phyloP scores from a whole-genome alignment of 2,329 filamentous ascomycete genomes.

The Endothia cerciana region DNA sequence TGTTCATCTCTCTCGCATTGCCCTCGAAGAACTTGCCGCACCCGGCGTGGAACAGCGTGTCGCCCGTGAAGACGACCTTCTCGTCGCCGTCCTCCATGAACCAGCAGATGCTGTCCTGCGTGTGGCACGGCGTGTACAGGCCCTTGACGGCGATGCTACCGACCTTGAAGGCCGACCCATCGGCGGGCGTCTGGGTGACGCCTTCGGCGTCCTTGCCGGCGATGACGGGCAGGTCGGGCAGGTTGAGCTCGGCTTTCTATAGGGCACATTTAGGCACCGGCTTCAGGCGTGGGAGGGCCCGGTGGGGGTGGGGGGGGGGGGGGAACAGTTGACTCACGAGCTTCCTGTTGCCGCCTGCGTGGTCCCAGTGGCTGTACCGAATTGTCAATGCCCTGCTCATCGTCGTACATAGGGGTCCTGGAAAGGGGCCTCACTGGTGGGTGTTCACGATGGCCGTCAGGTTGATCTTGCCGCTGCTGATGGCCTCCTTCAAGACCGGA shows the following conservation, averaged over 20 bases:
- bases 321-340: constrained; percentile 62
- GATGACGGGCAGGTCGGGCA: constrained; percentile 72
- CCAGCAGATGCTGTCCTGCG: constrained; percentile 97
- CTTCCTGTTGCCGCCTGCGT: constrained; percentile 87
- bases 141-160: constrained; percentile 83
- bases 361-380: constrained; percentile 80
- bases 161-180: constrained; percentile 80
- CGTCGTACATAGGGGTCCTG: neutral
- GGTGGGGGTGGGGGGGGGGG: too few species aligned
- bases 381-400: constrained; percentile 10
- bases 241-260: constrained; percentile 51
- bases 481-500: constrained; percentile 72
- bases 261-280: neutral
- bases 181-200: constrained; percentile 75
- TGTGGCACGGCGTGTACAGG: constrained; percentile 96
- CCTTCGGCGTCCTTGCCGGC: constrained; percentile 85
- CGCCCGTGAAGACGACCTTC: constrained; percentile 89
- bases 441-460: constrained; percentile 92
- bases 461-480: constrained; percentile 73
- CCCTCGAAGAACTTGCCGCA: constrained; percentile 98
- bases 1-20: constrained; percentile 86
- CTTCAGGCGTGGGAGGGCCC: too few species aligned
- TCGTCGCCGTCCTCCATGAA: constrained; percentile 79
- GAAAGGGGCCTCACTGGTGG: constrained; percentile 76
- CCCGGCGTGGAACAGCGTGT: constrained; percentile 93